phyloP scores from a whole-genome alignment of 768 basidiomycete species.

The Pulveroboletus sp. region DNA sequence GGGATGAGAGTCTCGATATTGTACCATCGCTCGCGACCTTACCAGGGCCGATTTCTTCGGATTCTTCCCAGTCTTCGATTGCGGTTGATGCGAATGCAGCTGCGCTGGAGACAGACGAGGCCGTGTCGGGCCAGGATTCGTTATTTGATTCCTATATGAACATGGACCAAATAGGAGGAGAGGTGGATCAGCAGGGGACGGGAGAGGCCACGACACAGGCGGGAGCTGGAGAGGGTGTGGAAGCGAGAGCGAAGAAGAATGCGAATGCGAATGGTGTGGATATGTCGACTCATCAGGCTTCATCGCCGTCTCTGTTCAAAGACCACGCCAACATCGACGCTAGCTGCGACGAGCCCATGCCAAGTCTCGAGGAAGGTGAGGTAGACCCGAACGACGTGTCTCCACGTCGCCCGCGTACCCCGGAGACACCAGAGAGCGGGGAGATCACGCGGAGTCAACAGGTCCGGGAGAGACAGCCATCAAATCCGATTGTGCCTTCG shows the following conservation, averaged over 20 bases:
- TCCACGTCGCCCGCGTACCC: background rate
- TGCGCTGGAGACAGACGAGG: slow-evolving; percentile 1
- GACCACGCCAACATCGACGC: background rate
- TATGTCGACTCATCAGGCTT: background rate
- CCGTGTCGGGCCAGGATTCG: slow-evolving; percentile 4
- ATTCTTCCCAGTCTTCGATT: background rate
- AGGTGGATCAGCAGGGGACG: background rate
- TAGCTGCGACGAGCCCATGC: slow-evolving; percentile 1
- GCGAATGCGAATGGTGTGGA: background rate
- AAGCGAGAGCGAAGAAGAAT: background rate
- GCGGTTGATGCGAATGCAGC: background rate
- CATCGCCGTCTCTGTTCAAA: background rate
- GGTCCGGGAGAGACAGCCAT: too few relatives aligned
- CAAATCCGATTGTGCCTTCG: background rate
- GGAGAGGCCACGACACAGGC: background rate
- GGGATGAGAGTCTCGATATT: slow-evolving; percentile 4
- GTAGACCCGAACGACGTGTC: slow-evolving; percentile 6
- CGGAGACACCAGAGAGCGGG: slow-evolving; percentile 12
- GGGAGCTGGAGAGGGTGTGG: background rate
- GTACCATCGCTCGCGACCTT: slow-evolving; percentile 6
- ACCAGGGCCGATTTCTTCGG: background rate
- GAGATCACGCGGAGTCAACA: slow-evolving; percentile 14
- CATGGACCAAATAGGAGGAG: slow-evolving; percentile 14
- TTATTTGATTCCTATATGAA: slow-evolving; percentile 24
- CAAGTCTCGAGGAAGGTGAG: slow-evolving; percentile 14